These are phyloP conservation scores for Exophiala sp. DNA, from an alignment of 2,329 filamentous ascomycete species.

Conservation along the genomic window DNA sequence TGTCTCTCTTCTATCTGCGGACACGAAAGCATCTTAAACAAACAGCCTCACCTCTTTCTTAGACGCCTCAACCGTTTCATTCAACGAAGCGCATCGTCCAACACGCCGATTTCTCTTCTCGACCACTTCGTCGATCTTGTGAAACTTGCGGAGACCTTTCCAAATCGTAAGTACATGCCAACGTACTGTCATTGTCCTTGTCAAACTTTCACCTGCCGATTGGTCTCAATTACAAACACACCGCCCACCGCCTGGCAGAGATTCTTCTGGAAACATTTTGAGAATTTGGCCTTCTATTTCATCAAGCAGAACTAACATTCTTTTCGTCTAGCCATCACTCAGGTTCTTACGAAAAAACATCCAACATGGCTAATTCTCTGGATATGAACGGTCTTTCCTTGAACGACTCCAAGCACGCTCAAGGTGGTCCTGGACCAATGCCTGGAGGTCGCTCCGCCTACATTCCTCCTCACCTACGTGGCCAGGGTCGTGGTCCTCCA, in stretches of 20 bases:
- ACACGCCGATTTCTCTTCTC: conserved; percentile 1
- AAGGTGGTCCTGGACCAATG: conserved; percentile 28
- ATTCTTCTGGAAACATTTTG: no score
- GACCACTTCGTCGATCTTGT: not conserved
- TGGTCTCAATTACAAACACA: not conserved
- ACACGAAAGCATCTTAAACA: conserved; percentile 22
- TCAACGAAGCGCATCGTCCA: conserved; percentile 9
- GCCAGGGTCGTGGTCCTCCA: conserved; percentile 34
- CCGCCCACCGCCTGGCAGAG: no score
- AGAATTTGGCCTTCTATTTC: not conserved
- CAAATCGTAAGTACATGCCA: conserved; percentile 13
- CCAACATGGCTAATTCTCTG: conserved; percentile 52
- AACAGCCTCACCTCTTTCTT: conserved; percentile 4
- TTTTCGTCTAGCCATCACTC: not conserved
- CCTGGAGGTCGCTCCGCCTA: conserved; percentile 53
- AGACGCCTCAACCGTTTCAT: conserved; percentile 17
- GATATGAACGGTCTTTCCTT: conserved; percentile 57
- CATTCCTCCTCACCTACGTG: conserved; percentile 63
- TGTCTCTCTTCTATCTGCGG: conserved; percentile 29
- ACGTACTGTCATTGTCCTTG: not conserved
- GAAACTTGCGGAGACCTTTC: not conserved
- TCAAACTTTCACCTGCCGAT: conserved; percentile 3
- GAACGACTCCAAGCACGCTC: conserved; percentile 61
- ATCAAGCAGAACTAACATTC: conserved; percentile 3
- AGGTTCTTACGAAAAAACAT: not conserved